Evolutionary conservation across 2,329 filamentous ascomycete species (phyloP).

Genomic region (Ceratocystis colombiana): DNA sequence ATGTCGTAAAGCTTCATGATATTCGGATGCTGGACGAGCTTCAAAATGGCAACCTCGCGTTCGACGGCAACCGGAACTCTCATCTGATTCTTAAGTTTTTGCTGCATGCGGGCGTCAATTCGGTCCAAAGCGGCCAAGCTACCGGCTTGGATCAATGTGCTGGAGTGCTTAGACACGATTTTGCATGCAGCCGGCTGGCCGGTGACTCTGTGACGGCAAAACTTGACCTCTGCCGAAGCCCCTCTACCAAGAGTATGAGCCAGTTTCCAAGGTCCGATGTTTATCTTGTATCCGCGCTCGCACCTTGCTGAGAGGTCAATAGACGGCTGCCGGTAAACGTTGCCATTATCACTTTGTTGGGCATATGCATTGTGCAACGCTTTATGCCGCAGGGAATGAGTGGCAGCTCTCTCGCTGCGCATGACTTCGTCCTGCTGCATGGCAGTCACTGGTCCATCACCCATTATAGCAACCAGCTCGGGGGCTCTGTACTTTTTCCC

Average conservation of each 20-base stretch:
- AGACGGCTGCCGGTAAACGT: background rate
- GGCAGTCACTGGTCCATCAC: slow-evolving; percentile 14
- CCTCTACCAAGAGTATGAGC: slow-evolving; percentile 83
- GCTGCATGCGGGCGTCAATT: slow-evolving; percentile 51
- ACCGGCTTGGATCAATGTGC: slow-evolving; percentile 70
- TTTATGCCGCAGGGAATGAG: slow-evolving; percentile 19
- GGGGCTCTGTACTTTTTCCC: slow-evolving; percentile 23
- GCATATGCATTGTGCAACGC: slow-evolving; percentile 21
- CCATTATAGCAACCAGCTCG: slow-evolving; percentile 21
- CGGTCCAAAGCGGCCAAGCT: slow-evolving; percentile 76
- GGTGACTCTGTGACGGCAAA: slow-evolving; percentile 70
- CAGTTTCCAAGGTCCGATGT: slow-evolving; percentile 88
- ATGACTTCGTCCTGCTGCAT: slow-evolving; percentile 22
- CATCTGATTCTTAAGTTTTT: slow-evolving; percentile 49
- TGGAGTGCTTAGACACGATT: slow-evolving; percentile 78
- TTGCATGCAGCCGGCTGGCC: slow-evolving; percentile 83
- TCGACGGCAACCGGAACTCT: slow-evolving; percentile 82
- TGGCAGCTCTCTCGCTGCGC: slow-evolving; percentile 14
- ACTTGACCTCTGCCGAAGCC: slow-evolving; percentile 75
- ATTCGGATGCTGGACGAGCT: slow-evolving; percentile 87
- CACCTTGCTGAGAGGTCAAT: slow-evolving; percentile 29
- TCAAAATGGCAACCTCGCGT: slow-evolving; percentile 92
- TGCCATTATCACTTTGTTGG: background rate
- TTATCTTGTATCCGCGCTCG: slow-evolving; percentile 49
- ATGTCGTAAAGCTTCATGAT: slow-evolving; percentile 93